Evolutionary conservation across 2,329 filamentous ascomycete species (phyloP).

Genomic region (Aspergillus nomiae): DNA sequence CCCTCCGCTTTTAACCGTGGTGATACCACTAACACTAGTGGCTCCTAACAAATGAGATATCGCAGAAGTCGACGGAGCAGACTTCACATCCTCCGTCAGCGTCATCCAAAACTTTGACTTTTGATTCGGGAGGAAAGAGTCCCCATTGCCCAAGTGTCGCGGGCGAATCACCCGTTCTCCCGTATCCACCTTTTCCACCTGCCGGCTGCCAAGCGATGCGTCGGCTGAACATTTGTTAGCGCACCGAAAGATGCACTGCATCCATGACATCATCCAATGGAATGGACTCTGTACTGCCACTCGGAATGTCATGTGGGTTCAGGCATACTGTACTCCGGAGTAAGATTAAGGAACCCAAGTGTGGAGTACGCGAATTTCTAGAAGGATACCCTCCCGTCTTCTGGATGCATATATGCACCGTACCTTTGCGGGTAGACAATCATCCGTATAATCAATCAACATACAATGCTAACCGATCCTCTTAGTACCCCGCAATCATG

Average conservation of each 20-base stretch:
- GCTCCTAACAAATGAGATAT: background rate
- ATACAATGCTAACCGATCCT: background rate
- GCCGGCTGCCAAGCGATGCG: background rate
- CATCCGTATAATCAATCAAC: background rate
- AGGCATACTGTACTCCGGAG: constrained; percentile 1
- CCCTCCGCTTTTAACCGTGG: background rate
- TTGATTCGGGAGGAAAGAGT: background rate
- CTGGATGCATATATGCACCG: background rate
- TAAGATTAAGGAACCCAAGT: constrained; percentile 14
- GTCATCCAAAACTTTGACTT: background rate
- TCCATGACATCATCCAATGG: constrained; percentile 16
- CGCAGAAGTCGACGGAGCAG: background rate
- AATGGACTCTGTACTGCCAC: constrained; percentile 3
- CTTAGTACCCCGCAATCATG: background rate
- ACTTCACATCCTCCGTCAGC: constrained; percentile 1
- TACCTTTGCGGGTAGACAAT: background rate
- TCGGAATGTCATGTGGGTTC: constrained; percentile 8
- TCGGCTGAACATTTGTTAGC: background rate
- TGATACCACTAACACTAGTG: background rate
- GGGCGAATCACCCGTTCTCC: constrained; percentile 7
- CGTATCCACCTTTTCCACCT: constrained; percentile 5
- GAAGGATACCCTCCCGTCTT: constrained; percentile 1
- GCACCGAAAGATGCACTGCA: background rate
- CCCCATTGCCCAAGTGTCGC: background rate
- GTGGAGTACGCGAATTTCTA: constrained; percentile 17